A percentile compares a stretch with the other conserved stretches of the same genome.
Conservation (phyloP, 345 rosid species). For the Nasturtium officinale region DNA sequence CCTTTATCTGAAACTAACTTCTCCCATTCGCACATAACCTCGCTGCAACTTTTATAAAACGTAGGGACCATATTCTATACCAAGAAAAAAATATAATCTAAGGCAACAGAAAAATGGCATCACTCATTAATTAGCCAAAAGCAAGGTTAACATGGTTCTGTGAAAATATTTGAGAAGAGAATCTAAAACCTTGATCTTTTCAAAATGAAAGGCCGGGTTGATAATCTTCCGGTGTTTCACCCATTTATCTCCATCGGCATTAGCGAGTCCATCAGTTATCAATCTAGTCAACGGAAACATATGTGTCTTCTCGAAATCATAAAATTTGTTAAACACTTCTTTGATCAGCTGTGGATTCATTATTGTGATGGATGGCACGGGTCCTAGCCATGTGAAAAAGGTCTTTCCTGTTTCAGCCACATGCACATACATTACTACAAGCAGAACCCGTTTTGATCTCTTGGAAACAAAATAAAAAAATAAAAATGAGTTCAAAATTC, state of each 20-base stretch:
- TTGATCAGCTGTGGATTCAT: constrained; percentile 48
- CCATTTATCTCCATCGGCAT: constrained; percentile 50
- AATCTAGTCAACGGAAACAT: constrained; percentile 24
- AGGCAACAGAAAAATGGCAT: not conserved
- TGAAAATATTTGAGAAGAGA: not conserved
- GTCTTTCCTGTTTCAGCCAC: constrained; percentile 46
- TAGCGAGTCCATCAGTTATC: constrained; percentile 40
- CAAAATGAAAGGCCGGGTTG: constrained; percentile 51
- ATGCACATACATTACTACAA: not conserved
- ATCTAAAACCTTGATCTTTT: constrained; percentile 46
- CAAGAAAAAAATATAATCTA: not conserved
- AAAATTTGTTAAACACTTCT: constrained; percentile 40
- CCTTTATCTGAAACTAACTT: constrained; percentile 30
- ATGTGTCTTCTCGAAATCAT: constrained; percentile 43
- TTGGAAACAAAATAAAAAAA: not conserved
- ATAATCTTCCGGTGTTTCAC: constrained; percentile 46
- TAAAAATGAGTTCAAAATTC: not conserved
- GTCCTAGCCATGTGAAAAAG: constrained; percentile 51
- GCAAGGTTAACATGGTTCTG: not conserved
- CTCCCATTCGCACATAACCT: constrained; percentile 43
- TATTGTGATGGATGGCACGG: constrained; percentile 47
- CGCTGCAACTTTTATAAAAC: constrained; percentile 37
- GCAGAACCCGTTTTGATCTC: not conserved
- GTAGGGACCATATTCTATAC: constrained; percentile 38
- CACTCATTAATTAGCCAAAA: constrained; percentile 5